Evolutionary conservation across 116 monocot species (phyloP), one percentile per base, ranked within the genome.

Genomic region (Papilionanthe hybrid): DNA sequence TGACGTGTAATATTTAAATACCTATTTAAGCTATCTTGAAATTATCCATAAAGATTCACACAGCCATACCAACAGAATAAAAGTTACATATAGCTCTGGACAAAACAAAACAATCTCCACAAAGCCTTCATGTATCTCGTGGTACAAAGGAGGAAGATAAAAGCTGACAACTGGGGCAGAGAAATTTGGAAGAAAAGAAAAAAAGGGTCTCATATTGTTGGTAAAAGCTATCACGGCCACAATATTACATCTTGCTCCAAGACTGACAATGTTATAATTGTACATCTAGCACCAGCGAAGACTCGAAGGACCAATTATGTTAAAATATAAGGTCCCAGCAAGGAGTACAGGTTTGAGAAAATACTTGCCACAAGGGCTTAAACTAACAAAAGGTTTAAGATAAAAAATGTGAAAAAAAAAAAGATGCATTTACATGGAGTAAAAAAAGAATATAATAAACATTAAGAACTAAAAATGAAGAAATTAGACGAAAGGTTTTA

Each of bases 1-100:
- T 15, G 42, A 32, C 53, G 17, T 42, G 42, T 17, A 72, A 72
- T 37, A 72, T 41, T 72, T 72, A 72, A 72, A 43, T 72, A 72
- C 8, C 25, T 60, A 5, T 60, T 60, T 6, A 22, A 60, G 22
- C 25, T 60, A 60, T 22, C 15, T 53, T 53, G 53, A 53, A 15
- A 53, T 53, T 53, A 53, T 53, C 53, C 18, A 53, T 53, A 53
- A 53, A 53, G 3, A 53, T 15, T 53, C 53, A 53, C 53, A 53
- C 15, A 53, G 3, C 53, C 53, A 13, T 53, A 53, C 18, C 53
- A 53, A 53, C 15, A 2, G 53, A 53, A 53, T 53, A 53, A 53
- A 53, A 15, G 12, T 53, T 53, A 53, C 49, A 53, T 53, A 4
- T 53, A 17, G 53, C 1, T 2, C 15, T 15, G 15, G 15, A 15